phyloP scores from a whole-genome alignment of 805 yeast species.

The Cyberlindnera nakhonratchasimensis region DNA sequence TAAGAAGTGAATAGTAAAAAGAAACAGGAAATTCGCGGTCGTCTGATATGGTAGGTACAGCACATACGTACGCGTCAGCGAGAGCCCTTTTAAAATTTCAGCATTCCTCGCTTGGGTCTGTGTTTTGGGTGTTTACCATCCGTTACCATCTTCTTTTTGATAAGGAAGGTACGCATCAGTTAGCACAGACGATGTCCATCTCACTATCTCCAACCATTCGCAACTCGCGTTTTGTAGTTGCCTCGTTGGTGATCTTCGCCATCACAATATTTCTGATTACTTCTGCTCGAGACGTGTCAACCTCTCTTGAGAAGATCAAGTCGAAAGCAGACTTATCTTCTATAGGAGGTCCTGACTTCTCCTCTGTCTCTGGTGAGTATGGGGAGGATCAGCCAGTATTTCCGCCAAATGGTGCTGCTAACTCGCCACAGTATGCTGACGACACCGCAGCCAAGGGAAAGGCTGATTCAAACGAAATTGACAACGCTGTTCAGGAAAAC shows the following conservation, averaged over 20 bases:
- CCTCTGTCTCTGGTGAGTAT: not conserved
- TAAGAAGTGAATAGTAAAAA: no score
- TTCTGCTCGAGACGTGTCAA: constrained; percentile 37
- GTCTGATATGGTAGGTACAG: no score
- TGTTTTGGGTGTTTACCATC: no score
- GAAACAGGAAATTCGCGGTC: no score
- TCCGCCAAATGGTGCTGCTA: constrained; percentile 14
- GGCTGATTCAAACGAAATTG: constrained; percentile 6
- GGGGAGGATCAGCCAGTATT: constrained; percentile 5
- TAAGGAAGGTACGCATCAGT: no score
- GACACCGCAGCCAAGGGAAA: no score
- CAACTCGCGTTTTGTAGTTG: constrained; percentile 50
- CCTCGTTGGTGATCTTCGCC: constrained; percentile 48
- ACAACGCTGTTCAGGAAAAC: constrained; percentile 14
- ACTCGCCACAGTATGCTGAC: constrained; percentile 26
- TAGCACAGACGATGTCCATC: constrained; percentile 6
- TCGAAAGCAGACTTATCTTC: no score
- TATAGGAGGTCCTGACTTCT: constrained; percentile 14
- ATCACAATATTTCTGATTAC: constrained; percentile 48
- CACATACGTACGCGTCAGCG: no score
- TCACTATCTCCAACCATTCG: constrained; percentile 29
- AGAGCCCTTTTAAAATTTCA: no score
- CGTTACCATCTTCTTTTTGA: no score
- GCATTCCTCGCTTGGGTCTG: no score
- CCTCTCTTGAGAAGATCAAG: constrained; percentile 31